These are phyloP conservation scores for Podospora bellae-mahoneyi DNA, from an alignment of 495 filamentous ascomycete genomes.

Conservation along the genomic window DNA sequence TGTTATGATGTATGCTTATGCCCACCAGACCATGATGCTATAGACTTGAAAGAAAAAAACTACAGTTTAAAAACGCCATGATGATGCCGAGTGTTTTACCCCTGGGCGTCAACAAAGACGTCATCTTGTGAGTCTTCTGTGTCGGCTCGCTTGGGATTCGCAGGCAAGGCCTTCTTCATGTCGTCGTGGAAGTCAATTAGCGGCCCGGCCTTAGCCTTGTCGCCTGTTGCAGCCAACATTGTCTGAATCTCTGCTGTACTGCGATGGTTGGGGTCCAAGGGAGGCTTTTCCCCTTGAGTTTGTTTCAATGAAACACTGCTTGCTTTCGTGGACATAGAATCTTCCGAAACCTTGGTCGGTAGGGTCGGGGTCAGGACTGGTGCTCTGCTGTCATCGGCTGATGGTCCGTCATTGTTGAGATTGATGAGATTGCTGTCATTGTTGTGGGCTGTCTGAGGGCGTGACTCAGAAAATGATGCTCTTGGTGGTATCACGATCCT, in stretches of 20 bases:
- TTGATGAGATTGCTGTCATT: conserved; percentile 43
- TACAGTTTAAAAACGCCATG: not conserved
- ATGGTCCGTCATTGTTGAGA: conserved; percentile 38
- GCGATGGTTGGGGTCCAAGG: conserved; percentile 27
- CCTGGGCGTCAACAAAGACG: conserved; percentile 36
- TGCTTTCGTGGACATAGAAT: not conserved
- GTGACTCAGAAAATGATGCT: conserved; percentile 19
- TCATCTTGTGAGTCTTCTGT: conserved; percentile 32
- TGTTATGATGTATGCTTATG: not conserved
- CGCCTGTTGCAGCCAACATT: conserved; percentile 42
- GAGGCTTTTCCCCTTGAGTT: conserved; percentile 1
- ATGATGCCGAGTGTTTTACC: conserved; percentile 6
- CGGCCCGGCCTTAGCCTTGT: conserved; percentile 31
- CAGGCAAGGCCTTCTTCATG: conserved; percentile 44
- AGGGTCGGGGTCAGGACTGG: not conserved
- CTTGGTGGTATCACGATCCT: conserved; percentile 41
- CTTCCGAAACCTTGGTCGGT: not conserved
- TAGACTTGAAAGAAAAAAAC: conserved; percentile 7
- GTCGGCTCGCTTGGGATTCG: conserved; percentile 22
- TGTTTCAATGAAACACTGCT: not conserved
- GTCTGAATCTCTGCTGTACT: conserved; percentile 40
- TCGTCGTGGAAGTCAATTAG: conserved; percentile 52
- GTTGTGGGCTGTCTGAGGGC: conserved; percentile 14
- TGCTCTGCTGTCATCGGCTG: conserved; percentile 2
- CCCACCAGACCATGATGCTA: not conserved